A percentile compares a stretch with the other conserved stretches of the same genome.
Conservation (phyloP, 148 eudicot genomes). For the Heliosperma pusillum region DNA sequence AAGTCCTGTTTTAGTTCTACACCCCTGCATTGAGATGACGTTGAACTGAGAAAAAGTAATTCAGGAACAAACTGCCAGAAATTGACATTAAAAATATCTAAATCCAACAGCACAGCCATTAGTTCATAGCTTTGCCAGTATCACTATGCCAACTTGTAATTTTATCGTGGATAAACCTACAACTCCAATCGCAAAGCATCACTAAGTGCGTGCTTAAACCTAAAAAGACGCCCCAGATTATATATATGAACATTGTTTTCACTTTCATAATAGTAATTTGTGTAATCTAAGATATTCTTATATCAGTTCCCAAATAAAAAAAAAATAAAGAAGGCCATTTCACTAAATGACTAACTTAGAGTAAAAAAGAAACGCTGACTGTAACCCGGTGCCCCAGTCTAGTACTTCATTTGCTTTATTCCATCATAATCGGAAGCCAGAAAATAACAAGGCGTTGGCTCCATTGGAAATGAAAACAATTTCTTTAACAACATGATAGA, state of each 20-base stretch:
- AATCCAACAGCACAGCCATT: background rate
- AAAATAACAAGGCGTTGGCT: background rate
- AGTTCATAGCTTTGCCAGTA: background rate
- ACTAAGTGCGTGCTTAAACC: too few species aligned
- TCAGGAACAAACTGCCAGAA: background rate
- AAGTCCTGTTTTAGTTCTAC: slow-evolving; percentile 57
- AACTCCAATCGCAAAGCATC: too few species aligned
- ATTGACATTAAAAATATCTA: background rate
- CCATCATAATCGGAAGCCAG: too few species aligned
- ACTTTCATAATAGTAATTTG: background rate
- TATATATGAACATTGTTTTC: background rate
- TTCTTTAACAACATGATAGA: background rate
- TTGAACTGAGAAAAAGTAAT: background rate
- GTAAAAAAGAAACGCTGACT: background rate
- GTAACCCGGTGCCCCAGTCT: background rate
- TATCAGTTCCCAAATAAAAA: background rate
- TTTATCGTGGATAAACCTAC: background rate
- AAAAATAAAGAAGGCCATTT: background rate
- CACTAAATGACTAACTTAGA: background rate
- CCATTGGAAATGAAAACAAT: background rate
- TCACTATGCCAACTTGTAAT: background rate
- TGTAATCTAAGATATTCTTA: background rate
- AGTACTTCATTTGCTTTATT: too few species aligned
- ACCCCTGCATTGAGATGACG: slow-evolving; percentile 42
- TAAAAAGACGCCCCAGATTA: background rate